Conservation (phyloP, 768 basidiomycete species). For the Hericium erinaceus region DNA sequence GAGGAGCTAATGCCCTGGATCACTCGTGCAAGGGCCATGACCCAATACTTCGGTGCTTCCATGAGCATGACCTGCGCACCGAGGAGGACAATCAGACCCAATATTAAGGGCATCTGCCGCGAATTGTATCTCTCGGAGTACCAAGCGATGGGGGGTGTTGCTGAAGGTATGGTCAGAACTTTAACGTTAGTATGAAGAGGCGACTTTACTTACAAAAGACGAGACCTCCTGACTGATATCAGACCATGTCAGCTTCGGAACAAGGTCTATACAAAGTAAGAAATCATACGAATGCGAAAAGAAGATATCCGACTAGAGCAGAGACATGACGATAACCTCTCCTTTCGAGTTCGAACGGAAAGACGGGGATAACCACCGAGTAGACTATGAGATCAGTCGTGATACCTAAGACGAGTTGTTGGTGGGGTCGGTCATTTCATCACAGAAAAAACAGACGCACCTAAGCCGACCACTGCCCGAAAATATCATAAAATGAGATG, state of each 20-base stretch:
- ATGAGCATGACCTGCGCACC: slow-evolving; percentile 31
- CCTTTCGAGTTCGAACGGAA: slow-evolving; percentile 28
- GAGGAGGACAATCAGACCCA: slow-evolving; percentile 24
- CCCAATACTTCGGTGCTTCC: slow-evolving; percentile 28
- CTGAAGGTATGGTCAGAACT: slow-evolving; percentile 9
- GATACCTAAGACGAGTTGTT: slow-evolving; percentile 16
- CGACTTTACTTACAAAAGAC: slow-evolving; percentile 19
- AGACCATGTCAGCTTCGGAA: not conserved
- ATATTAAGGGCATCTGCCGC: slow-evolving; percentile 22
- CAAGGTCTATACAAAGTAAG: not conserved
- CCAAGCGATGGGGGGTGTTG: slow-evolving; percentile 27
- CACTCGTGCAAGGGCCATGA: slow-evolving; percentile 29
- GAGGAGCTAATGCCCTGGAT: slow-evolving; percentile 31
- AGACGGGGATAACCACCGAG: slow-evolving; percentile 29
- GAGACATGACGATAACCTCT: slow-evolving; percentile 27
- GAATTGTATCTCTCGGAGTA: slow-evolving; percentile 26
- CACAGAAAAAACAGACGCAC: too few relatives aligned
- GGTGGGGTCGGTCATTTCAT: too few relatives aligned
- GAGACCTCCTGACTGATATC: slow-evolving; percentile 22
- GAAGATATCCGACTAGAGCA: slow-evolving; percentile 27
- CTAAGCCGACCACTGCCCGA: too few relatives aligned
- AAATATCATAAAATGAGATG: too few relatives aligned
- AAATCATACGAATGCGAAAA: slow-evolving; percentile 28
- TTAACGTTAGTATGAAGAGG: not conserved
- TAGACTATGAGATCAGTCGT: slow-evolving; percentile 28